Evolutionary conservation across 768 basidiomycete genomes (phyloP), one percentile per base, ranked within the genome.

Genomic region (Trametopsis cervina): DNA sequence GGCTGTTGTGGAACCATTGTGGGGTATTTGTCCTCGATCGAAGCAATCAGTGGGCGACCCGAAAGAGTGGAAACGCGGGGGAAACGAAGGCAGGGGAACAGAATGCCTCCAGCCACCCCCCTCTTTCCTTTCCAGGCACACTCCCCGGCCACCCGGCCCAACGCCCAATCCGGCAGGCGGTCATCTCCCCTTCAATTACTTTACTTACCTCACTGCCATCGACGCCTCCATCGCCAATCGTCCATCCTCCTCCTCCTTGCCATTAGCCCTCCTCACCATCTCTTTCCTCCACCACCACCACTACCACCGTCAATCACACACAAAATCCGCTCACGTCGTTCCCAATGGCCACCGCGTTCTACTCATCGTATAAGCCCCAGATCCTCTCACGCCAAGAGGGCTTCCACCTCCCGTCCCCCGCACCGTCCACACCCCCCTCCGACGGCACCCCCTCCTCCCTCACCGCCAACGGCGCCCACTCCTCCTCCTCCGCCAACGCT

Each of bases 301-400:
- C 42, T 37, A 44, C 42, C 21, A 42, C 46, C 18, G 17, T 23
- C 27, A n/a, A n/a, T n/a, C n/a, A n/a, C n/a, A n/a, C n/a, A n/a
- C 29, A 33, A 33, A 33, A 33, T 15, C 15, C 29, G 29, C 15
- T 15, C 29, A 7, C 29, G 29, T 33, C 29, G 29, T 33, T 15
- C 29, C 15, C 29, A 33, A 58, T 58, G 59, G 50, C 52, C 49
- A 60, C 58, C 42, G 46, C 57, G 40, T 54, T 56, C 48, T 61
- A 59, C 56, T 46, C 45, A 42, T 42, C 55, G 35, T 77, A 76
- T 69, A 78, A 79, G 59, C 75, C 78, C 13, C 77, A 77, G 53
- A 67, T 86, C 54, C 57, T 61, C 57, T 57, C 57, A 44, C 71
- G 84, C 51, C 80, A 84, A 60, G 81, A 87, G 66, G 86, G 87